A percentile compares a stretch with the other conserved stretches of the same genome.
These are phyloP conservation scores for Bryoerythrophyllum caledonicum DNA, from an alignment of 225 moss, liverwort and hornwort genomes.

Conservation along the genomic window DNA sequence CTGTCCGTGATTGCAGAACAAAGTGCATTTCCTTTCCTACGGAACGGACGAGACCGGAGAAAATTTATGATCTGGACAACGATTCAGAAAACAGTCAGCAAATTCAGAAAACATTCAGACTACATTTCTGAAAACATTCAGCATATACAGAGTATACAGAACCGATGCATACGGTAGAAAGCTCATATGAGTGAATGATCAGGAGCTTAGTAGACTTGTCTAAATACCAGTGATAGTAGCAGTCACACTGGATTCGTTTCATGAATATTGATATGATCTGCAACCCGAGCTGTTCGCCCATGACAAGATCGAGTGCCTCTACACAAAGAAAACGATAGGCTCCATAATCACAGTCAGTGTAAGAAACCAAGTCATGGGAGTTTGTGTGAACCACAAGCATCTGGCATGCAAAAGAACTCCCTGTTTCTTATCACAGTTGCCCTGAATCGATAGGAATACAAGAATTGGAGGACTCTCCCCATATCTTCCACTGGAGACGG, in stretches of 20 bases:
- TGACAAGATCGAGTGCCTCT: neutral
- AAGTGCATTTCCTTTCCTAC: neutral
- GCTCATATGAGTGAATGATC: too few species aligned
- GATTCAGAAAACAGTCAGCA: too few species aligned
- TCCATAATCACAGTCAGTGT: slow-evolving; percentile 8
- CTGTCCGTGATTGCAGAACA: too few species aligned
- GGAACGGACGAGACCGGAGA: neutral
- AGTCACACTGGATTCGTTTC: too few species aligned
- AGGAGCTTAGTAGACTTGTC: too few species aligned
- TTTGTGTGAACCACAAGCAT: slow-evolving; percentile 5
- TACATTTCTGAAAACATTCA: too few species aligned
- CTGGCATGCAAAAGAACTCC: slow-evolving; percentile 14
- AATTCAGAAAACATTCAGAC: too few species aligned
- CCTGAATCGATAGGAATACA: slow-evolving; percentile 19
- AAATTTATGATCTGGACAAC: neutral
- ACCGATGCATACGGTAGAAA: too few species aligned
- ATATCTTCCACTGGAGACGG: slow-evolving; percentile 6
- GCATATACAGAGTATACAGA: too few species aligned
- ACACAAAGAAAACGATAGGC: slow-evolving; percentile 7
- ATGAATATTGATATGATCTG: too few species aligned
- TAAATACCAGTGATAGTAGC: too few species aligned
- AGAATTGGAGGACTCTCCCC: slow-evolving; percentile 18
- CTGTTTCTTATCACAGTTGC: slow-evolving; percentile 19
- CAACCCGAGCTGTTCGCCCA: too few species aligned
- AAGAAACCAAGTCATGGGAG: slow-evolving; percentile 18